phyloP scores from a whole-genome alignment of 1,284 basidiomycete species.

The Sanghuangporus sanghuang region DNA sequence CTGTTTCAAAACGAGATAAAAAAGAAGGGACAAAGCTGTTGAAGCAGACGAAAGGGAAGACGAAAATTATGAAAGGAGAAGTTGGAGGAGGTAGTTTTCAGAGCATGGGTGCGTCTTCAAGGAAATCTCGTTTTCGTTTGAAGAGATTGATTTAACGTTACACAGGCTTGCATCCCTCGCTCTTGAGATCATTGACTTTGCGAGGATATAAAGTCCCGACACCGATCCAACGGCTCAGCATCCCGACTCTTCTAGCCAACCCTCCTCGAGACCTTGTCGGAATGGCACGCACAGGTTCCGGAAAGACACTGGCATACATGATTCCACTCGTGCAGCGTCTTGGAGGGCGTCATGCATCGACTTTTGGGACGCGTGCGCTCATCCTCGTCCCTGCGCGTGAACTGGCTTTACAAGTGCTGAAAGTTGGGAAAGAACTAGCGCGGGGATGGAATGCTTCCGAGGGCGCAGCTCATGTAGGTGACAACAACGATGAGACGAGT shows the following conservation, averaged over 20 bases:
- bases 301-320: constrained; percentile 97
- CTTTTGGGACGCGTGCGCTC: constrained; percentile 84
- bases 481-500: constrained; percentile 49
- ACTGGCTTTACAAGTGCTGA: constrained; percentile 89
- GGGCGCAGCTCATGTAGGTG: constrained; percentile 56
- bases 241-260: constrained; percentile 79
- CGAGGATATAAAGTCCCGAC: constrained; percentile 95
- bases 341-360: constrained; percentile 72
- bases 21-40: constrained; percentile 66
- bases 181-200: constrained; percentile 84
- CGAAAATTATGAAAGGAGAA: constrained; percentile 62
- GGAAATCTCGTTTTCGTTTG: not conserved
- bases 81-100: constrained; percentile 83
- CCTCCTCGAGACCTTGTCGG: constrained; percentile 95
- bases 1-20: constrained; percentile 60
- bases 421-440: constrained; percentile 91
- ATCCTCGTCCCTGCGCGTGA: constrained; percentile 93
- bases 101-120: constrained; percentile 68
- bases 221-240: constrained; percentile 90
- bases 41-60: constrained; percentile 66
- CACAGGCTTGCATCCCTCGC: constrained; percentile 77
- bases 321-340: constrained; percentile 89
- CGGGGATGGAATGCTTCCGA: constrained; percentile 66
- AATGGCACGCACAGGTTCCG: constrained; percentile 98
- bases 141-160: not conserved